phyloP scores from a whole-genome alignment of 495 filamentous ascomycete species.

The Copromyces sp. region DNA sequence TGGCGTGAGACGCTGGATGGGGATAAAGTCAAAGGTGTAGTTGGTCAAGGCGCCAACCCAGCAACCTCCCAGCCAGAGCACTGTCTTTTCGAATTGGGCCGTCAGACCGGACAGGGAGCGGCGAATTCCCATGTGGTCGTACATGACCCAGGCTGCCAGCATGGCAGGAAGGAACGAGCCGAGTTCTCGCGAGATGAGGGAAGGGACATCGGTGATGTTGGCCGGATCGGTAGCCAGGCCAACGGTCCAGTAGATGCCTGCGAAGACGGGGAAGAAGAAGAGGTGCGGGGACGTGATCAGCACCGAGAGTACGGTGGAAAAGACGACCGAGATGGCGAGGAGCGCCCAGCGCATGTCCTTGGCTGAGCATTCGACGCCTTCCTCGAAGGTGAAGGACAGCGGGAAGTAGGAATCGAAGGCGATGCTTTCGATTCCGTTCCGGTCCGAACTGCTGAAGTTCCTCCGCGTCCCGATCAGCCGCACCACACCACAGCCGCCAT shows the following conservation, averaged over 20 bases:
- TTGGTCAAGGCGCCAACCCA: constrained; percentile 79
- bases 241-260: constrained; percentile 66
- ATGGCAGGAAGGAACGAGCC: constrained; percentile 68
- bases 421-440: constrained; percentile 22
- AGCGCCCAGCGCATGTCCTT: constrained; percentile 64
- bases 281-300: constrained; percentile 57
- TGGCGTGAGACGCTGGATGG: constrained; percentile 65
- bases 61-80: constrained; percentile 62
- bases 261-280: constrained; percentile 64
- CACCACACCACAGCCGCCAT: constrained; percentile 55
- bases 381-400: constrained; percentile 53
- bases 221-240: constrained; percentile 72
- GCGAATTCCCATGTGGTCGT: constrained; percentile 51
- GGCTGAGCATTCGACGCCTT: constrained; percentile 40
- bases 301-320: constrained; percentile 55
- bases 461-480: constrained; percentile 5
- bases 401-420: constrained; percentile 42
- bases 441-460: constrained; percentile 6
- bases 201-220: constrained; percentile 34
- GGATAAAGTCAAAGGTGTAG: constrained; percentile 76
- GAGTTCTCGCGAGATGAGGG: constrained; percentile 56
- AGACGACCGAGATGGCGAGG: constrained; percentile 60
- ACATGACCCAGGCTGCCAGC: constrained; percentile 66
- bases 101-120: constrained; percentile 45
- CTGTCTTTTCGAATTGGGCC: constrained; percentile 58